Percentiles rank a stretch among this genome's conserved stretches.
Conservation (phyloP, 148 eudicot species). For the Dysphania ambrosioides region DNA sequence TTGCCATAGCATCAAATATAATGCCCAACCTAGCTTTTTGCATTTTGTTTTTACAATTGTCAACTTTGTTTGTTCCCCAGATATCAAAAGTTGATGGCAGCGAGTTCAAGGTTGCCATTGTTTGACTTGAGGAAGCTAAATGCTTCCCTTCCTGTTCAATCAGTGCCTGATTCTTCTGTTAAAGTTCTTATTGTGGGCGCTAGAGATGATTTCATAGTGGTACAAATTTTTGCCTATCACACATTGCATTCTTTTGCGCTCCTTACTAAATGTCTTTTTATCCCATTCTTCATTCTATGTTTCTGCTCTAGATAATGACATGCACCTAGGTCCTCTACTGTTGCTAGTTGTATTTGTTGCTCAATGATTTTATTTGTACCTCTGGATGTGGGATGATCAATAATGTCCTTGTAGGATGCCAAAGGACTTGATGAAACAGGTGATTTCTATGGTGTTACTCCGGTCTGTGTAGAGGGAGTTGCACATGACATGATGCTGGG, state of each 20-base stretch:
- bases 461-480: slow-evolving; percentile 61
- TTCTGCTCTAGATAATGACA: no score
- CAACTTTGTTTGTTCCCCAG: slow-evolving; percentile 31
- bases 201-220: slow-evolving; percentile 82
- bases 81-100: slow-evolving; percentile 80
- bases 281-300: neutral
- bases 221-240: slow-evolving; percentile 26
- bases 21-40: no score
- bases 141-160: slow-evolving; percentile 87
- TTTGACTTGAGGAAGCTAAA: slow-evolving; percentile 91
- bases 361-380: neutral
- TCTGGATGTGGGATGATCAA: neutral
- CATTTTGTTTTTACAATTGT: neutral
- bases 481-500: slow-evolving; percentile 96
- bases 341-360: neutral
- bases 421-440: slow-evolving; percentile 80
- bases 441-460: slow-evolving; percentile 70
- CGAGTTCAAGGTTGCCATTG: slow-evolving; percentile 88
- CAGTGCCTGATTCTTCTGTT: slow-evolving; percentile 47
- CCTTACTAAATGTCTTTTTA: neutral
- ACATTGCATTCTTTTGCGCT: no score
- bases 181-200: slow-evolving; percentile 71
- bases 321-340: no score
- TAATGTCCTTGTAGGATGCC: slow-evolving; percentile 54
- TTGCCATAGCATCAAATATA: no score